Evolutionary conservation across 805 yeast genomes (phyloP), one percentile per base, ranked within the genome.

Genomic region (Metschnikowia hibisci): DNA sequence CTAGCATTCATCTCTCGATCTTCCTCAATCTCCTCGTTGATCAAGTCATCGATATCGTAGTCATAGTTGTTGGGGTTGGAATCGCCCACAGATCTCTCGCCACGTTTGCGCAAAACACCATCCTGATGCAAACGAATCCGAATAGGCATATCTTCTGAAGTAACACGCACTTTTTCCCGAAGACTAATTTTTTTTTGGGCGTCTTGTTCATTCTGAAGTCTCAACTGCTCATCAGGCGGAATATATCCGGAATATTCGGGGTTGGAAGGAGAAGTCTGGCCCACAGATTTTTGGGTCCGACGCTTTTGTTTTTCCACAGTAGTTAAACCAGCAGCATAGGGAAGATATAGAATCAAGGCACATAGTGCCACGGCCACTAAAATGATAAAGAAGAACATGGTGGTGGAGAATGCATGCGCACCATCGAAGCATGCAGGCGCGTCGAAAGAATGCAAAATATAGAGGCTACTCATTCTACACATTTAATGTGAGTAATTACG

Each of bases 241-340:
- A 67, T 49, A 50, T 70, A 70, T 1, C 71, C 74, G 22, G 56
- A 42, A 32, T 52, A 45, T 8, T 52, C 56, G 36, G 29, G 34
- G 22, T 44, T 37, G 9, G 36, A 26, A 16, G 39, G 40, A 25
- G 29, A 33, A 32, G 44, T 33, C 26, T 37, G 39, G 6, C 18
- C 35, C 34, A 34, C 38, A 30, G 45, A 25, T 39, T 43, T 36
- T 13, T 43, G 26, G n/a, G 20, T 23, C 2, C 43, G 15, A 25
- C 41, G 51, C 39, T 54, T 56, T 13, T 63, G 60, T 9, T 69
- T 50, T 39, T 69, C 66, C 50, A 70, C 64, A 3, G 65, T 60
- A 3, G 80, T 77, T 38, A 79, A 56, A 3, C 81, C 81, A 4
- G 78, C 70, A 11, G 73, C 48, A 39, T 71, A 60, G 5, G 85